These are phyloP conservation scores for Gossypium raimondii DNA, from an alignment of 345 rosid genomes.

Conservation along the genomic window DNA sequence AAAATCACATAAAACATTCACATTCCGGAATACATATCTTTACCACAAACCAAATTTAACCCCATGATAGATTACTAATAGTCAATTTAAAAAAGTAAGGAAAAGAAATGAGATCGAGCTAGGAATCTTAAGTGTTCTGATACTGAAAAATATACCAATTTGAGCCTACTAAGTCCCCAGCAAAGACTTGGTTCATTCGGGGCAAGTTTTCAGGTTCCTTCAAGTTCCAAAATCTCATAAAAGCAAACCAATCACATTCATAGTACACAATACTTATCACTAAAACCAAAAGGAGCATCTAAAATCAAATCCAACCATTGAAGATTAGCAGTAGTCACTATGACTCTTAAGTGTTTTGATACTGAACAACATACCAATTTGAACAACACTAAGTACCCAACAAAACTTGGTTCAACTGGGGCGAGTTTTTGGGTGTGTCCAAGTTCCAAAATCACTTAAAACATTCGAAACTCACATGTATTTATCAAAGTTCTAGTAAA, in stretches of 20 bases:
- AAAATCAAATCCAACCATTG: constrained; percentile 1
- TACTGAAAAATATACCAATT: not conserved
- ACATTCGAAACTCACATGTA: too few relatives aligned
- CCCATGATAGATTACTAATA: not conserved
- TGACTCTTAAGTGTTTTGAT: not conserved
- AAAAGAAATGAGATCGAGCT: not conserved
- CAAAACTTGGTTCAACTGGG: not conserved
- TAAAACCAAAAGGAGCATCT: not conserved
- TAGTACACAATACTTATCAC: not conserved
- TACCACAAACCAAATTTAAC: not conserved
- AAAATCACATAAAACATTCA: not conserved
- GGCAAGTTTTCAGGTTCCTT: not conserved
- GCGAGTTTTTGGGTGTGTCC: not conserved
- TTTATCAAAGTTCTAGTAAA: not conserved
- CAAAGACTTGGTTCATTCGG: not conserved
- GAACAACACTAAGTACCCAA: not conserved
- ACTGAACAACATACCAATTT: not conserved
- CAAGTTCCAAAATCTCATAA: not conserved
- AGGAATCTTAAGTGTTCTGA: not conserved
- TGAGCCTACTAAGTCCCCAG: not conserved
- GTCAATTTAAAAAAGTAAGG: not conserved
- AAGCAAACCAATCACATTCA: not conserved
- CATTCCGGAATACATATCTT: not conserved
- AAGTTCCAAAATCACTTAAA: not conserved
- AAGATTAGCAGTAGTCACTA: not conserved